These are phyloP conservation scores for Xylaria arbuscula DNA, from an alignment of 2,329 filamentous ascomycete species.

Conservation along the genomic window DNA sequence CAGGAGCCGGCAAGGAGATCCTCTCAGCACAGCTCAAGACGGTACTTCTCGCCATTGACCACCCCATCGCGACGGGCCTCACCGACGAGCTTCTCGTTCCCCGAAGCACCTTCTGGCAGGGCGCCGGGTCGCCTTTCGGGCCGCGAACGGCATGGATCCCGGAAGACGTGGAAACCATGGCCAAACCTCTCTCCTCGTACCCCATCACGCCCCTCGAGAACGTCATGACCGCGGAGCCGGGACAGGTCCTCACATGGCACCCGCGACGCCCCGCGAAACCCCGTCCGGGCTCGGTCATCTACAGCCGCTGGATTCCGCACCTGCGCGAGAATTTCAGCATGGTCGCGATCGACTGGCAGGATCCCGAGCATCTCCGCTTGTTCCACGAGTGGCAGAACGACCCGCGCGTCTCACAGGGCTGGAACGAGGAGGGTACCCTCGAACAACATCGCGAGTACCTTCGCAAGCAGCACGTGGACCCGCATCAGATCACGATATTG, in stretches of 20 bases:
- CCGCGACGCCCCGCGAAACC: slow-evolving; percentile 79
- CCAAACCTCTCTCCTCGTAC: slow-evolving; percentile 57
- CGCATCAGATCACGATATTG: slow-evolving; percentile 76
- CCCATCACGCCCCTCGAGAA: slow-evolving; percentile 63
- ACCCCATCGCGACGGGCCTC: slow-evolving; percentile 54
- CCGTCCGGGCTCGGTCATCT: slow-evolving; percentile 74
- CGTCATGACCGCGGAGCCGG: slow-evolving; percentile 55
- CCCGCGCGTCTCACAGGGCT: slow-evolving; percentile 80
- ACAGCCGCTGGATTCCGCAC: slow-evolving; percentile 83
- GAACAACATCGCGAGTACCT: slow-evolving; percentile 81
- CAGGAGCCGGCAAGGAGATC: slow-evolving; percentile 52
- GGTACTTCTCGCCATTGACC: slow-evolving; percentile 62
- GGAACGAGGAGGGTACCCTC: slow-evolving; percentile 81
- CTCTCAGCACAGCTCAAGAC: slow-evolving; percentile 55
- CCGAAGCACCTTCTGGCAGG: slow-evolving; percentile 74
- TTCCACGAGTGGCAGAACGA: slow-evolving; percentile 89
- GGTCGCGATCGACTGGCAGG: slow-evolving; percentile 74
- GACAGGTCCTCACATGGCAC: slow-evolving; percentile 63
- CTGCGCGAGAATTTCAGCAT: slow-evolving; percentile 81
- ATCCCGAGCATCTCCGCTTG: slow-evolving; percentile 72
- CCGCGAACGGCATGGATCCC: slow-evolving; percentile 71
- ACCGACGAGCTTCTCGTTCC: slow-evolving; percentile 55
- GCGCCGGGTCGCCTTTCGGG: slow-evolving; percentile 74
- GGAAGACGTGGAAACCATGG: slow-evolving; percentile 51
- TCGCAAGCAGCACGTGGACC: slow-evolving; percentile 73